phyloP scores from a whole-genome alignment of 2,329 filamentous ascomycete species.

The Coleophoma cylindrospora region DNA sequence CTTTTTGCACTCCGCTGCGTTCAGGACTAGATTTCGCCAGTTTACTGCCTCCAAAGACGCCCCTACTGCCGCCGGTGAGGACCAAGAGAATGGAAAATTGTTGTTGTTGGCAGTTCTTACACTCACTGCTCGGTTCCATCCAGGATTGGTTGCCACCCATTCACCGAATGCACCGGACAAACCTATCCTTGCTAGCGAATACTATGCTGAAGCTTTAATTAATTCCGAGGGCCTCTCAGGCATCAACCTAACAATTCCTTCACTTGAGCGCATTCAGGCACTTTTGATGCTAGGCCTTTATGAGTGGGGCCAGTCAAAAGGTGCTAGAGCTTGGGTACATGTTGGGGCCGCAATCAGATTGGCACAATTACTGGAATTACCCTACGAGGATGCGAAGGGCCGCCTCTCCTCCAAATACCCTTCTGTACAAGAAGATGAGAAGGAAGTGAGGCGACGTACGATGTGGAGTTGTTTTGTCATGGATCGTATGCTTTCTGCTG shows the following conservation, averaged over 20 bases:
- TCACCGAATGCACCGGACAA: slow-evolving; percentile 27
- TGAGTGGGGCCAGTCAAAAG: slow-evolving; percentile 63
- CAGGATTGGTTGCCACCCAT: slow-evolving; percentile 48
- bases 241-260: slow-evolving; percentile 43
- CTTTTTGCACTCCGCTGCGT: slow-evolving; percentile 59
- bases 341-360: slow-evolving; percentile 55
- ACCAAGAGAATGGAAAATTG: slow-evolving; percentile 43
- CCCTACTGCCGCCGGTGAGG: slow-evolving; percentile 11
- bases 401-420: slow-evolving; percentile 13
- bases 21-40: slow-evolving; percentile 47
- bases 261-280: slow-evolving; percentile 61
- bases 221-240: slow-evolving; percentile 43
- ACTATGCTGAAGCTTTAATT: slow-evolving; percentile 56
- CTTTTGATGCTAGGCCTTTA: slow-evolving; percentile 68
- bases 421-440: slow-evolving; percentile 39
- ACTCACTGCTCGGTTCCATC: slow-evolving; percentile 64
- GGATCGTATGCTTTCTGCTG: slow-evolving; percentile 64
- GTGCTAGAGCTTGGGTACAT: slow-evolving; percentile 60
- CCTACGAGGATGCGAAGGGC: slow-evolving; percentile 44
- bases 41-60: slow-evolving; percentile 30
- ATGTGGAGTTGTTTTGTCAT: slow-evolving; percentile 73
- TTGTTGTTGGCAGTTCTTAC: slow-evolving; percentile 63
- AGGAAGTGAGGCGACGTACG: slow-evolving; percentile 62
- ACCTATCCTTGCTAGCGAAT: slow-evolving; percentile 54
- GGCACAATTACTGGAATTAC: slow-evolving; percentile 56